A percentile compares a stretch with the other conserved stretches of the same genome.
These are phyloP conservation scores for Coemansia sp. DNA, from an alignment of 192 early-diverging fungal species.

Conservation along the genomic window DNA sequence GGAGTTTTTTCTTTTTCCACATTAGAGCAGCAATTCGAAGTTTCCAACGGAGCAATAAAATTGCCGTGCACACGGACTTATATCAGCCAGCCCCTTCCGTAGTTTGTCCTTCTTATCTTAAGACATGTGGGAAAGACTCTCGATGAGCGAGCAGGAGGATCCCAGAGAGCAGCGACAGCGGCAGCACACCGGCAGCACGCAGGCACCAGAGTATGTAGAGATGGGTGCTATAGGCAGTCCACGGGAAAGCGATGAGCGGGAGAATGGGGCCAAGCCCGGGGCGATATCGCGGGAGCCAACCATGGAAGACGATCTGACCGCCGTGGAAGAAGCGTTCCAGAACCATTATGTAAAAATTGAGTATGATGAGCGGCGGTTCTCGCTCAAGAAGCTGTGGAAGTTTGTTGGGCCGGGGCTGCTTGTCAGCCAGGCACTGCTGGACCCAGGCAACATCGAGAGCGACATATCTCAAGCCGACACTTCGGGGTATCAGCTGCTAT, in stretches of 20 bases:
- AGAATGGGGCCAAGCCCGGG: not conserved
- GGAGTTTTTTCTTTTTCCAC: not conserved
- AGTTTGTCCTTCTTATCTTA: no score
- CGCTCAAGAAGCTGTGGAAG: constrained; percentile 58
- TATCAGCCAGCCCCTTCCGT: no score
- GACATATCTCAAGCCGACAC: constrained; percentile 64
- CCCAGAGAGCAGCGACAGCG: constrained; percentile 6
- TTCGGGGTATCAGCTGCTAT: constrained; percentile 64
- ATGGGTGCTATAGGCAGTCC: constrained; percentile 10
- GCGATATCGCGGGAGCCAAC: constrained; percentile 6
- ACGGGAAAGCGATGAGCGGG: constrained; percentile 5
- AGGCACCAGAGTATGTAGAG: constrained; percentile 17
- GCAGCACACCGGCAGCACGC: not conserved
- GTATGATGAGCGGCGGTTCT: constrained; percentile 45
- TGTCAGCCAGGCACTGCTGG: constrained; percentile 64
- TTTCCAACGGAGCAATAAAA: no score
- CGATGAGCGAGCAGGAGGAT: constrained; percentile 25
- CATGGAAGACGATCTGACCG: constrained; percentile 34
- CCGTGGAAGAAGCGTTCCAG: constrained; percentile 33
- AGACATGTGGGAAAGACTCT: constrained; percentile 28
- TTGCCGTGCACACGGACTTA: no score
- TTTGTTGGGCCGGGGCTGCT: constrained; percentile 64
- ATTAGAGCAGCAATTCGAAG: no score
- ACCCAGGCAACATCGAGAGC: constrained; percentile 73
- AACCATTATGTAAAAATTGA: constrained; percentile 44